phyloP scores from a whole-genome alignment of 83 land plant genomes.

The Diphasiastrum complanatum region DNA sequence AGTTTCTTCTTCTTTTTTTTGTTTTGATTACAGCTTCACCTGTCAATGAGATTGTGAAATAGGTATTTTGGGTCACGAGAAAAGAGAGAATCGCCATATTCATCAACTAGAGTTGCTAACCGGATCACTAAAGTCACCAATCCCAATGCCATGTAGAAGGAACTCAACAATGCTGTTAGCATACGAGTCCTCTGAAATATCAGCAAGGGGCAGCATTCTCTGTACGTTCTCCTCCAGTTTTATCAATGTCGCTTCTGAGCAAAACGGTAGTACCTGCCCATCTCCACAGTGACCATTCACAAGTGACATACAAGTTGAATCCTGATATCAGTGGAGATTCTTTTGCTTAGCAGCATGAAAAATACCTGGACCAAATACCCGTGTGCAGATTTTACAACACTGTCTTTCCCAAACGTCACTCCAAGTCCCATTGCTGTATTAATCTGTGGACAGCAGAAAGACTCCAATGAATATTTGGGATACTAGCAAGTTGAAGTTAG shows the following conservation, averaged over 20 bases:
- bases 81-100: not conserved
- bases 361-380: conserved; percentile 42
- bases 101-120: conserved; percentile 11
- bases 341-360: not conserved
- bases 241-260: conserved; percentile 35
- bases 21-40: not conserved
- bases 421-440: conserved; percentile 40
- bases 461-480: not conserved
- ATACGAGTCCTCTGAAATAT: conserved; percentile 16
- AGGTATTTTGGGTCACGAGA: not conserved
- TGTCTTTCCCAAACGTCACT: conserved; percentile 21
- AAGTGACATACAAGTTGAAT: not conserved
- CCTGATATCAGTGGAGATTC: not conserved
- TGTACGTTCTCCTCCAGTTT: conserved; percentile 35
- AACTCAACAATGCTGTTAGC: conserved; percentile 24
- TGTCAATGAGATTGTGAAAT: not conserved
- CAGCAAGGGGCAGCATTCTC: conserved; percentile 37
- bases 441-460: conserved; percentile 18
- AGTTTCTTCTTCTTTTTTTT: not conserved
- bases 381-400: conserved; percentile 28
- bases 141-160: conserved; percentile 34
- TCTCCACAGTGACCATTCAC: not conserved
- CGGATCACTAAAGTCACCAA: conserved; percentile 32
- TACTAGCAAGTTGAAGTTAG: no score
- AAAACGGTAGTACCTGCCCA: conserved; percentile 40